A percentile compares a stretch with the other conserved stretches of the same genome.
Conservation (phyloP, 306 rosid species). For the Hippophae tibetana region DNA sequence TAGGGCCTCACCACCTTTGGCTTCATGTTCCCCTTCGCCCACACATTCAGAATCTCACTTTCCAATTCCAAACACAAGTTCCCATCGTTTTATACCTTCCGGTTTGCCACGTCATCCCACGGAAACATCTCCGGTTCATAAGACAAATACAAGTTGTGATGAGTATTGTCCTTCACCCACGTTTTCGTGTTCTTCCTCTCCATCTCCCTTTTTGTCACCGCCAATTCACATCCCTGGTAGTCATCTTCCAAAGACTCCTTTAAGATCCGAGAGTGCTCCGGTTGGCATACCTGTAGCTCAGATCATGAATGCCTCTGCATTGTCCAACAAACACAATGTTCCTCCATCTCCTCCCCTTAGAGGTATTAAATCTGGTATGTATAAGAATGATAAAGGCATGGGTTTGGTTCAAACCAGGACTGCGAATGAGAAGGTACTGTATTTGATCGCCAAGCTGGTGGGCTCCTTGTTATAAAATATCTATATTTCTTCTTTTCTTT, state of each 20-base stretch:
- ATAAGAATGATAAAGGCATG: conserved; percentile 31
- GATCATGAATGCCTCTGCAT: conserved; percentile 33
- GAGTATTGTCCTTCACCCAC: conserved; percentile 52
- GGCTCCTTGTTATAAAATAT: conserved; percentile 1
- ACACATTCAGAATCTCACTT: conserved; percentile 50
- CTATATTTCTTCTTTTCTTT: conserved; percentile 16
- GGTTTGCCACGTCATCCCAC: conserved; percentile 64
- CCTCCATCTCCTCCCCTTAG: conserved; percentile 54
- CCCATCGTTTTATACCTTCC: conserved; percentile 38
- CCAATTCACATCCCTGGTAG: conserved; percentile 45
- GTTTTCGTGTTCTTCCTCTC: conserved; percentile 27
- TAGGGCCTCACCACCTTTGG: conserved; percentile 49
- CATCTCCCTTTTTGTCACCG: conserved; percentile 51
- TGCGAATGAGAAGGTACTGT: conserved; percentile 56
- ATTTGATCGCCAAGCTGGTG: conserved; percentile 2
- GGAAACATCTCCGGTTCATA: conserved; percentile 39
- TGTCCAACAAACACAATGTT: conserved; percentile 34
- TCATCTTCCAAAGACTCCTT: conserved; percentile 36
- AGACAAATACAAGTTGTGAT: conserved; percentile 44
- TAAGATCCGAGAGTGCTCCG: conserved; percentile 80
- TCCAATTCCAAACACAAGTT: conserved; percentile 32
- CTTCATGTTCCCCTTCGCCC: conserved; percentile 57
- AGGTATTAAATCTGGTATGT: conserved; percentile 25
- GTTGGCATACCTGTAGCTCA: conserved; percentile 40
- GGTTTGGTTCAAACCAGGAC: conserved; percentile 34